Evolutionary conservation across 2,329 filamentous ascomycete species (phyloP).

Genomic region (Dactylellina parvicollis): DNA sequence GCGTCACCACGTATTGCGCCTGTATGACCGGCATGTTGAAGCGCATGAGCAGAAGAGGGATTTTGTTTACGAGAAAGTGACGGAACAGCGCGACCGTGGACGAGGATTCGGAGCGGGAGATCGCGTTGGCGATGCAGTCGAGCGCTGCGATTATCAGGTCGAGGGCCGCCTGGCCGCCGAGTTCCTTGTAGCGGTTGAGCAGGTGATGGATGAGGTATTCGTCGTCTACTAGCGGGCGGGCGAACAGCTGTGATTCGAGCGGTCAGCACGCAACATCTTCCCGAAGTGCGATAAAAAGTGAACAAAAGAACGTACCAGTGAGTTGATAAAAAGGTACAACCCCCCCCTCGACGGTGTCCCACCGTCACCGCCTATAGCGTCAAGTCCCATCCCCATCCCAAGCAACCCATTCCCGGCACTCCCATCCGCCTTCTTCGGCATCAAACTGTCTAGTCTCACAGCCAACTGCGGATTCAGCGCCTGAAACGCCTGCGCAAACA

Average conservation of each 20-base stretch:
- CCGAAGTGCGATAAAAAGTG: conserved; percentile 52
- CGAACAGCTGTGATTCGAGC: conserved; percentile 72
- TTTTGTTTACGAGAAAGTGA: conserved; percentile 83
- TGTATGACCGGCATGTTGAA: conserved; percentile 70
- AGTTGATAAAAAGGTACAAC: conserved; percentile 52
- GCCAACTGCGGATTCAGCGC: conserved; percentile 54
- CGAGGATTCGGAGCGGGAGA: conserved; percentile 73
- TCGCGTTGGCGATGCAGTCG: conserved; percentile 85
- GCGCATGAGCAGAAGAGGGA: conserved; percentile 71
- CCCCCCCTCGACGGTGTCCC: conserved; percentile 54
- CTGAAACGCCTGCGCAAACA: conserved; percentile 56
- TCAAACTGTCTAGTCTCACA: conserved; percentile 54
- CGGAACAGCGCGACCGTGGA: conserved; percentile 76
- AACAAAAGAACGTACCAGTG: conserved; percentile 35
- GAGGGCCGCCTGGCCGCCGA: conserved; percentile 78
- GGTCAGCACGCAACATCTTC: conserved; percentile 1
- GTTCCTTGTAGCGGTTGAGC: conserved; percentile 84
- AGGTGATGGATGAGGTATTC: conserved; percentile 79
- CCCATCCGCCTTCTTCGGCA: conserved; percentile 52
- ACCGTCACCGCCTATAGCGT: conserved; percentile 53
- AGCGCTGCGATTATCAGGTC: conserved; percentile 90
- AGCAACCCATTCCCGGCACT: conserved; percentile 53
- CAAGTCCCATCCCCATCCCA: conserved; percentile 55
- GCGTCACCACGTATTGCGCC: conserved; percentile 72
- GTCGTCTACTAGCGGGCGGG: conserved; percentile 85